Evolutionary conservation across 2,329 filamentous ascomycete genomes (phyloP).

Genomic region (Talaromyces sp.): DNA sequence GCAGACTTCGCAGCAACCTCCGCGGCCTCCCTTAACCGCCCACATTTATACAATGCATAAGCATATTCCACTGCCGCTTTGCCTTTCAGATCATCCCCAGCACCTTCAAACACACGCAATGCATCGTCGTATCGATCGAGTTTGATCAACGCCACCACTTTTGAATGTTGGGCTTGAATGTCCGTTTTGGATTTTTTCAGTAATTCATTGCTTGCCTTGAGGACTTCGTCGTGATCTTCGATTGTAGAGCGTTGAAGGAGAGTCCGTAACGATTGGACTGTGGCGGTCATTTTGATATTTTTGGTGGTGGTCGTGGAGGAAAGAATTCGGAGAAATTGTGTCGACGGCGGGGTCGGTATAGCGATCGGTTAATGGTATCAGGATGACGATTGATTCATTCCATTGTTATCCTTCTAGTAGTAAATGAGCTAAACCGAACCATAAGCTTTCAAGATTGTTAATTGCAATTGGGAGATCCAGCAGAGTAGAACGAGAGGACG

Average conservation of each 20-base stretch:
- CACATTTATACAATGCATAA: constrained; percentile 60
- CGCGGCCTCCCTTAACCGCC: constrained; percentile 51
- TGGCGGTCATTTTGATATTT: constrained; percentile 33
- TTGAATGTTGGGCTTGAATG: constrained; percentile 53
- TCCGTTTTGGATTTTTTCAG: constrained; percentile 56
- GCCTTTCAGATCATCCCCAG: constrained; percentile 50
- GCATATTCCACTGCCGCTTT: constrained; percentile 55
- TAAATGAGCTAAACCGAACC: neutral
- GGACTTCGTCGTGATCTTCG: constrained; percentile 58
- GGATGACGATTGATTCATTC: neutral
- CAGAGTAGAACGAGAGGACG: neutral
- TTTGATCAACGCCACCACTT: constrained; percentile 57
- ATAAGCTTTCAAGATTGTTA: neutral
- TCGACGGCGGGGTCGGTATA: constrained; percentile 3
- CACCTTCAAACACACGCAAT: constrained; percentile 51
- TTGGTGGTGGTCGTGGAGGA: neutral
- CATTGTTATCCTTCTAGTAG: neutral
- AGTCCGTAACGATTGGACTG: constrained; percentile 47
- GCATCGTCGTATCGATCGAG: constrained; percentile 61
- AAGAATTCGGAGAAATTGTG: neutral
- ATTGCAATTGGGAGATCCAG: too few relatives aligned
- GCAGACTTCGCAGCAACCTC: constrained; percentile 43
- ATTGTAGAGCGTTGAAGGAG: constrained; percentile 55
- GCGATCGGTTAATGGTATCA: neutral
- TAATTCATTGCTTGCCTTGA: constrained; percentile 53